These are phyloP conservation scores for Colletotrichum tofieldiae DNA, from an alignment of 2,329 filamentous ascomycete genomes.

Conservation along the genomic window DNA sequence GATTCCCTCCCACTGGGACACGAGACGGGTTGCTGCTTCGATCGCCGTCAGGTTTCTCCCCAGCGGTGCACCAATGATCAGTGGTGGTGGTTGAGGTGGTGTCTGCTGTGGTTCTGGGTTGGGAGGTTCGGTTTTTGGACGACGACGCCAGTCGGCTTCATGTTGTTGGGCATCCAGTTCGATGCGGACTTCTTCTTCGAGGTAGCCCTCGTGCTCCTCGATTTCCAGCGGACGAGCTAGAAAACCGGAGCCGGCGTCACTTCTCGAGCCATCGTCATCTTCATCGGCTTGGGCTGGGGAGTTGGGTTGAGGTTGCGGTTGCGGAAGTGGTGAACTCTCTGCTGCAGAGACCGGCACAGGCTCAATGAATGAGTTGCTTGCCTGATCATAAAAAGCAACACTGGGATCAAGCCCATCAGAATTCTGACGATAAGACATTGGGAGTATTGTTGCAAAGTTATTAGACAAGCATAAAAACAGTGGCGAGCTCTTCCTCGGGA, in stretches of 20 bases:
- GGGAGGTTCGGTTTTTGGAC: neutral
- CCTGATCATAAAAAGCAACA: neutral
- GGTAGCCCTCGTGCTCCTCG: constrained; percentile 5
- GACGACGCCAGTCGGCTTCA: constrained; percentile 12
- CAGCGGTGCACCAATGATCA: constrained; percentile 54
- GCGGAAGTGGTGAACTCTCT: neutral
- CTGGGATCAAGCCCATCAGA: neutral
- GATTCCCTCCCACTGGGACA: constrained; percentile 55
- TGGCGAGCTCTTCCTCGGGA: neutral
- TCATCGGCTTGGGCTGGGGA: neutral
- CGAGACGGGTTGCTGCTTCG: constrained; percentile 55
- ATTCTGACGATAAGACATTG: constrained; percentile 2
- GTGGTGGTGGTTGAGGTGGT: constrained; percentile 42
- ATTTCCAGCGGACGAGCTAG: neutral
- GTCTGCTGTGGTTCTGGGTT: neutral
- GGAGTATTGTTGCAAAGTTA: neutral
- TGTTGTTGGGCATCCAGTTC: constrained; percentile 23
- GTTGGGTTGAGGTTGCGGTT: neutral
- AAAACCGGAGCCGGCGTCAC: neutral
- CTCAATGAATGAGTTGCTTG: neutral
- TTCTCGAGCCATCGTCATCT: neutral
- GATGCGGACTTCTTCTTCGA: constrained; percentile 16
- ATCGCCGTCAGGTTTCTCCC: constrained; percentile 55
- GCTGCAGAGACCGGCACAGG: neutral
- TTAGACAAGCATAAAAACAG: neutral